Evolutionary conservation across 805 yeast genomes (phyloP).

Genomic region (Barnettozyma pratensis): DNA sequence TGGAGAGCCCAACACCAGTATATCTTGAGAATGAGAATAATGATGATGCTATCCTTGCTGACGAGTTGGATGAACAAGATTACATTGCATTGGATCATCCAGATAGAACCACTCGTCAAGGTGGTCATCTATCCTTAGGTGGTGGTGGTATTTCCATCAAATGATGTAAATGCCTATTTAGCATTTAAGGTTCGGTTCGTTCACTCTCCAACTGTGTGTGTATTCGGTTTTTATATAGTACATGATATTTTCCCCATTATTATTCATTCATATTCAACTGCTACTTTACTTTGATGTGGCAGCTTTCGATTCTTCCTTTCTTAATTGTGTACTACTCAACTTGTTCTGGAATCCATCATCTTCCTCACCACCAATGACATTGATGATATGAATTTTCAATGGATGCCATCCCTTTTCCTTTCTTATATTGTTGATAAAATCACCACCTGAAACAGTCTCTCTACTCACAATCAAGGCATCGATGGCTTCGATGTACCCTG

Average conservation of each 20-base stretch:
- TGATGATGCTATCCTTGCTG: constrained; percentile 52
- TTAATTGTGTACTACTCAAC: constrained; percentile 77
- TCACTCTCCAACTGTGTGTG: not conserved
- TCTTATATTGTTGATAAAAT: constrained; percentile 62
- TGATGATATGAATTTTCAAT: constrained; percentile 48
- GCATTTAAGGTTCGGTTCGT: not conserved
- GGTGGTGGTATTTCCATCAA: constrained; percentile 40
- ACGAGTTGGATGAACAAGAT: constrained; percentile 44
- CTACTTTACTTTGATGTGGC: not conserved
- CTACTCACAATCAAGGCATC: constrained; percentile 77
- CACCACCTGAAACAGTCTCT: constrained; percentile 77
- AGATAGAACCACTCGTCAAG: constrained; percentile 63
- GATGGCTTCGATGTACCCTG: constrained; percentile 67
- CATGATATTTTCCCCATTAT: not conserved
- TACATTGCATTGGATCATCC: constrained; percentile 82
- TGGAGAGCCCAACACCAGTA: constrained; percentile 29
- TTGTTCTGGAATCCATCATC: constrained; percentile 61
- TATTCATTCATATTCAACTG: not conserved
- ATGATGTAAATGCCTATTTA: constrained; percentile 23
- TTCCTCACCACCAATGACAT: constrained; percentile 62
- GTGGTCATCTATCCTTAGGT: constrained; percentile 33
- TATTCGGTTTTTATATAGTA: not conserved
- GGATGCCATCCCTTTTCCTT: constrained; percentile 45
- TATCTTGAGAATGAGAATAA: constrained; percentile 26
- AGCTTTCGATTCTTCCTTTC: constrained; percentile 33